Conservation (phyloP, 1,284 basidiomycete species). For the Chiua sp. region DNA sequence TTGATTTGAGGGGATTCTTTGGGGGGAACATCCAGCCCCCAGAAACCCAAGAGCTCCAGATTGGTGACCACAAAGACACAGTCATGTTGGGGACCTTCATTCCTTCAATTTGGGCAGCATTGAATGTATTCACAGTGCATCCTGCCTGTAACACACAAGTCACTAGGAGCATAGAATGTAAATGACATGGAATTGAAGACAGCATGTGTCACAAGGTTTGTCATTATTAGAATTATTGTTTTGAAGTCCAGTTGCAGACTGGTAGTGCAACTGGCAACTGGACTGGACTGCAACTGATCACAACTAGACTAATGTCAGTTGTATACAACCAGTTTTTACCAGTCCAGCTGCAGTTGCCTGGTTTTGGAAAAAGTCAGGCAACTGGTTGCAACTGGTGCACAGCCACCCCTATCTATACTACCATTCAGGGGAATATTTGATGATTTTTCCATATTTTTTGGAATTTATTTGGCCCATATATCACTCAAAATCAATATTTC, state of each 20-base stretch:
- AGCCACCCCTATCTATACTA: too few species aligned
- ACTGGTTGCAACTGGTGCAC: too few species aligned
- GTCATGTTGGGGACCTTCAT: conserved; percentile 5
- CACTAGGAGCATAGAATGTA: conserved; percentile 12
- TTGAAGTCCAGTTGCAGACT: too few species aligned
- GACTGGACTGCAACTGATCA: not conserved
- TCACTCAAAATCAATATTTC: too few species aligned
- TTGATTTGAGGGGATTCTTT: not conserved
- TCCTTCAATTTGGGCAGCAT: conserved; percentile 5
- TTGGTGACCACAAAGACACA: conserved; percentile 14
- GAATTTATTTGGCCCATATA: too few species aligned
- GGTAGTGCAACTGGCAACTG: not conserved
- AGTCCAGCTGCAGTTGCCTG: too few species aligned
- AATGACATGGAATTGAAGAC: conserved; percentile 10
- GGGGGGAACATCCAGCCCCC: conserved; percentile 1
- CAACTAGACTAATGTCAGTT: too few species aligned
- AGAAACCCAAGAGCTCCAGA: not conserved
- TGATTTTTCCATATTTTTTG: too few species aligned
- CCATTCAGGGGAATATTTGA: too few species aligned
- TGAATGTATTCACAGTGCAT: conserved; percentile 13
- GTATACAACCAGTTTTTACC: too few species aligned
- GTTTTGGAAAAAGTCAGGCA: too few species aligned
- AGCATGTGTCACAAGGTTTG: too few species aligned
- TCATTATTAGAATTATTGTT: conserved; percentile 14
- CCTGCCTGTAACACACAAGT: conserved; percentile 9